A percentile compares a stretch with the other conserved stretches of the same genome.
Evolutionary conservation across 306 rosid genomes (phyloP).

Genomic region (Mimosa bimucronata): DNA sequence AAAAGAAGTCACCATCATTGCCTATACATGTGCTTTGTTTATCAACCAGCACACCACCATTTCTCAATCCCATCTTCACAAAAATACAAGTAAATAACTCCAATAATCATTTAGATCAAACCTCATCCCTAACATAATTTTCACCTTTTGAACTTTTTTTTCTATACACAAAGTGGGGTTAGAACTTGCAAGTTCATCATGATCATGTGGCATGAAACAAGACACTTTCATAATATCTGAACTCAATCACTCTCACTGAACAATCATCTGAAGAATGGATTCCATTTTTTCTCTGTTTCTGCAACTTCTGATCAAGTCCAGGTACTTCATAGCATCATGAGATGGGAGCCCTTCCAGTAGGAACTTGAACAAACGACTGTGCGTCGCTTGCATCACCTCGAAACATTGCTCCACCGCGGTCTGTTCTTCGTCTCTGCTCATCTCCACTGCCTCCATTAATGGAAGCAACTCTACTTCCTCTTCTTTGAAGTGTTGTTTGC

Average conservation of each 20-base stretch:
- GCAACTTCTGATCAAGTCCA: constrained; percentile 69
- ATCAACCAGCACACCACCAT: constrained; percentile 5
- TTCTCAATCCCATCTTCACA: neutral
- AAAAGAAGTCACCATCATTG: constrained; percentile 34
- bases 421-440: constrained; percentile 62
- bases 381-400: constrained; percentile 82
- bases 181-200: constrained; percentile 5
- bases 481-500: constrained; percentile 71
- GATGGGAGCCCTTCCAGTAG: constrained; percentile 78
- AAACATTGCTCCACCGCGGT: constrained; percentile 62
- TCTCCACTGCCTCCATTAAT: constrained; percentile 78
- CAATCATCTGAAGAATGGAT: constrained; percentile 47
- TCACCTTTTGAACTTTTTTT: constrained; percentile 16
- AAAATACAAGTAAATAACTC: neutral
- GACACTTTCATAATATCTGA: neutral
- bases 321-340: constrained; percentile 74
- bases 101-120: neutral
- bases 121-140: neutral
- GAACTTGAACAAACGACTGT: constrained; percentile 64
- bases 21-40: constrained; percentile 32
- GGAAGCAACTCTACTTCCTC: constrained; percentile 79
- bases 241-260: constrained; percentile 20
- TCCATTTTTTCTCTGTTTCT: constrained; percentile 48
- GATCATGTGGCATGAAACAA: neutral
- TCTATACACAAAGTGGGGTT: constrained; percentile 33